A percentile compares a stretch with the other conserved stretches of the same genome.
Conservation (phyloP, 176 grass and related monocot genomes). For the Hyparrhenia diplandra region DNA sequence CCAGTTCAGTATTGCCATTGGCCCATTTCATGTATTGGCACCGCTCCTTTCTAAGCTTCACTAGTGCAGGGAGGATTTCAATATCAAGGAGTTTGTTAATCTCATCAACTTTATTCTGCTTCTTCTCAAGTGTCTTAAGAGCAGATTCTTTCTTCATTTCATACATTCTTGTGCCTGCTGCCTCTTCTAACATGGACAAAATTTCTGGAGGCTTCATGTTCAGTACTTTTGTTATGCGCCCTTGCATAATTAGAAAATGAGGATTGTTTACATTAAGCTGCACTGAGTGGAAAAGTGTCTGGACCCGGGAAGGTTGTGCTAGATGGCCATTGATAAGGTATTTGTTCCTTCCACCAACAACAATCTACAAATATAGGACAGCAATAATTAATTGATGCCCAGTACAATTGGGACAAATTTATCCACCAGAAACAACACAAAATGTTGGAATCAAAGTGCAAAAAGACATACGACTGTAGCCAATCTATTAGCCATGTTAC, state of each 20-base stretch:
- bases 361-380: constrained; percentile 52
- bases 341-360: constrained; percentile 83
- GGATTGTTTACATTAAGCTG: constrained; percentile 99
- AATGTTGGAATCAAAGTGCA: constrained; percentile 8
- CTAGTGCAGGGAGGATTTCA: constrained; percentile 94
- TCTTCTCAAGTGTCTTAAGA: constrained; percentile 94
- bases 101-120: constrained; percentile 95
- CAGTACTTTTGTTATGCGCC: constrained; percentile 92
- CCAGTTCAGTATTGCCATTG: constrained; percentile 82
- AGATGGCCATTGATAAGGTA: constrained; percentile 94
- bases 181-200: constrained; percentile 98
- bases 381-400: not conserved
- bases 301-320: constrained; percentile 82
- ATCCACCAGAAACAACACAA: constrained; percentile 12
- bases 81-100: constrained; percentile 87
- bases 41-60: constrained; percentile 90
- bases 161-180: constrained; percentile 96
- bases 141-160: constrained; percentile 98
- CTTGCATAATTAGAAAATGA: constrained; percentile 99
- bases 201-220: constrained; percentile 98
- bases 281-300: constrained; percentile 96
- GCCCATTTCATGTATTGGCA: constrained; percentile 94
- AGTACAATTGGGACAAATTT: not conserved
- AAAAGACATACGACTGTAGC: not conserved
- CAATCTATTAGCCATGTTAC: not conserved